Evolutionary conservation across 768 basidiomycete species (phyloP).

Genomic region (Naganishia friedmannii): DNA sequence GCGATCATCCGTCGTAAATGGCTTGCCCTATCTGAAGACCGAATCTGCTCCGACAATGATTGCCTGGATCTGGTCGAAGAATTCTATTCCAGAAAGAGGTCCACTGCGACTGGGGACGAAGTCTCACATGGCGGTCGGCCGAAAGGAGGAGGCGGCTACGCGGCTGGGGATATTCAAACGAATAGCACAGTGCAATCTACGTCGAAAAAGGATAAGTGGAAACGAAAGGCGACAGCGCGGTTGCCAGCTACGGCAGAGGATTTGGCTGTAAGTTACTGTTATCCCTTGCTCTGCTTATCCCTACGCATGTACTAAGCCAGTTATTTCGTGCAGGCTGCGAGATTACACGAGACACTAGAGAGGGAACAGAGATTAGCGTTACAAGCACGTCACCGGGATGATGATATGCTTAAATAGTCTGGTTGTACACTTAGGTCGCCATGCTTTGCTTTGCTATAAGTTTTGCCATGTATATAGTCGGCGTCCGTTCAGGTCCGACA

Average conservation of each 20-base stretch:
- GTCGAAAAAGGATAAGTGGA: slow-evolving; percentile 28
- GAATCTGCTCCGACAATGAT: slow-evolving; percentile 23
- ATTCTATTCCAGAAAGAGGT: slow-evolving; percentile 11
- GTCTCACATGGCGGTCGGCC: slow-evolving; percentile 25
- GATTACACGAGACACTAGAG: slow-evolving; percentile 13
- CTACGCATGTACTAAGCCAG: neutral
- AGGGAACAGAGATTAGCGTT: slow-evolving; percentile 5
- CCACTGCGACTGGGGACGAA: neutral
- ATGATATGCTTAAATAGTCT: neutral
- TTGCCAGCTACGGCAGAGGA: slow-evolving; percentile 19
- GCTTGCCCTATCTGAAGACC: slow-evolving; percentile 28
- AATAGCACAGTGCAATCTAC: slow-evolving; percentile 2
- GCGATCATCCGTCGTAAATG: slow-evolving; percentile 32
- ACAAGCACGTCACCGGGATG: slow-evolving; percentile 19
- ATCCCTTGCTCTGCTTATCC: too few species aligned
- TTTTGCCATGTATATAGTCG: too few species aligned
- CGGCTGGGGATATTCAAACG: slow-evolving; percentile 22
- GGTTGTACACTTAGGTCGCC: too few species aligned
- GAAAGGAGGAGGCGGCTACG: slow-evolving; percentile 29
- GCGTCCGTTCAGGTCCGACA: too few species aligned
- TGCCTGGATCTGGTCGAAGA: slow-evolving; percentile 26
- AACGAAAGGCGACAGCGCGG: slow-evolving; percentile 20
- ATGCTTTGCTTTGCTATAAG: too few species aligned
- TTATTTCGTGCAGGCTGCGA: slow-evolving; percentile 2
- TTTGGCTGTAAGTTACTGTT: slow-evolving; percentile 12